Evolutionary conservation across 1,284 basidiomycete genomes (phyloP).

Genomic region (Porogramme epimiltina): DNA sequence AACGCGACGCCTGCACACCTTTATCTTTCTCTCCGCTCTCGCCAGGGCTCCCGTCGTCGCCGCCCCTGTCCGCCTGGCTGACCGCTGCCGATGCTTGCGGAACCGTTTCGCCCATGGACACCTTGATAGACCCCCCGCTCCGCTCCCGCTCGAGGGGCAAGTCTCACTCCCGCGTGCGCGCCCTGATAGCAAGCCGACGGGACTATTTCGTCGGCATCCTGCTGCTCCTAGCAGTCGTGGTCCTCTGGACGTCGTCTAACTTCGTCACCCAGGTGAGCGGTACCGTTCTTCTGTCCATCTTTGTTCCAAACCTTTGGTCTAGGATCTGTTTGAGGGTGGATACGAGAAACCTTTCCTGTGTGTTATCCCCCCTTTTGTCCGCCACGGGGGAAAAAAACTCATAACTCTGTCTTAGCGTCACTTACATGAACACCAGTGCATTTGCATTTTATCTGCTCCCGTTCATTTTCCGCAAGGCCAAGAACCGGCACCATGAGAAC

Average conservation of each 20-base stretch:
- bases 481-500: conserved; percentile 24
- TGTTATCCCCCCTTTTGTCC: conserved; percentile 27
- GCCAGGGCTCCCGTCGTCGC: no score
- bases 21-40: no score
- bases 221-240: conserved; percentile 77
- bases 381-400: background rate
- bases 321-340: conserved; percentile 73
- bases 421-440: conserved; percentile 86
- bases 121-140: conserved; percentile 7
- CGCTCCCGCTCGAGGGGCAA: conserved; percentile 15
- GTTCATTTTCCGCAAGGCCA: conserved; percentile 47
- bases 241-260: conserved; percentile 83
- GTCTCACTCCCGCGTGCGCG: conserved; percentile 17
- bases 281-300: background rate
- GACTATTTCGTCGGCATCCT: conserved; percentile 74
- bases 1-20: no score
- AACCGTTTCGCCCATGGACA: conserved; percentile 13
- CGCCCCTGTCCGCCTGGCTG: no score
- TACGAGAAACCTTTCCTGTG: conserved; percentile 84
- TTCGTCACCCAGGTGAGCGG: conserved; percentile 74
- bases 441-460: conserved; percentile 92
- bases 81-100: conserved; percentile 1
- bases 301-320: background rate
- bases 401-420: conserved; percentile 52
- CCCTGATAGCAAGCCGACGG: conserved; percentile 27